Evolutionary conservation across 768 basidiomycete genomes (phyloP), one percentile per base, ranked within the genome.

Genomic region (Piloderma croceum): DNA sequence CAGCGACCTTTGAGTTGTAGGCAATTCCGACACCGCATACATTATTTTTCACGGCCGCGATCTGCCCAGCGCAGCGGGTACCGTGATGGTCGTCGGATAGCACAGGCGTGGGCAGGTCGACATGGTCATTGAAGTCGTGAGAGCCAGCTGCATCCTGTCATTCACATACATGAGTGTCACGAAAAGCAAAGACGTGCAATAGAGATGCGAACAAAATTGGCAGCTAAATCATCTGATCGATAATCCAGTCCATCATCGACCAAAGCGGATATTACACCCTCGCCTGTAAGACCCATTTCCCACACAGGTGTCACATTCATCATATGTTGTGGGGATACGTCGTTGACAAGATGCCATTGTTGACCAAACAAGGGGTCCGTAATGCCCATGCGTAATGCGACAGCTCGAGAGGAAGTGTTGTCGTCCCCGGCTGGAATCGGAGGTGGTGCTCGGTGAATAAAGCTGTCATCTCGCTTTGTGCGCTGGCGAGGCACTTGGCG

Each of bases 171-270:
- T n/a, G n/a, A n/a, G n/a, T n/a, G n/a, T n/a, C n/a, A n/a, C n/a
- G n/a, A n/a, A n/a, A n/a, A n/a, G n/a, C n/a, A n/a, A n/a, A n/a
- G n/a, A n/a, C n/a, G n/a, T n/a, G n/a, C n/a, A n/a, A n/a, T n/a
- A 31, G 29, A 24, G 36, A 27, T 15, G 74, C 91, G 53, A 57
- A 98, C 96, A 61, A 97, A 99, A 62, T 98, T 99, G 25, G 70
- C 81, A 22, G 79, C 77, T 31, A 99, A 70, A 62, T 99, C 96
- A 36, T 81, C 78, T 51, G 81, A 87, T 34, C 77, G 76, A 61
- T 91, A 89, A 59, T 98, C 96, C 47, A 99, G 61, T 2, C 96
- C 96, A 58, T 99, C 96, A 58, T 99, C 96, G 18, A 99, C 83
- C 33, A 99, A 69, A 7, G 90, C 90, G 3, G 89, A 76, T 31